These are phyloP conservation scores for Dendrobium chrysotoxum DNA, from an alignment of 106 monocot species.

Conservation along the genomic window DNA sequence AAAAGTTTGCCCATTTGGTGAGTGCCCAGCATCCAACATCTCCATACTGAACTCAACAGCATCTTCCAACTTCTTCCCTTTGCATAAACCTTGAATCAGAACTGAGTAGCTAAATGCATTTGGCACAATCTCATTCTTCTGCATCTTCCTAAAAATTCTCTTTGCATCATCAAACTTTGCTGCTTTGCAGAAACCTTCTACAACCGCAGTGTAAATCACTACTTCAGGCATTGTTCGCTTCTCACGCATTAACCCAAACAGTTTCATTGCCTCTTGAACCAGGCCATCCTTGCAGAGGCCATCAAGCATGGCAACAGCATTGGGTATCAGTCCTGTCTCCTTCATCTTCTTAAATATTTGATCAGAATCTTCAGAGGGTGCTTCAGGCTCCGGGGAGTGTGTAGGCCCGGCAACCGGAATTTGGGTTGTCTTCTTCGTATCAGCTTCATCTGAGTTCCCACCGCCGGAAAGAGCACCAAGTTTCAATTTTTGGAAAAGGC, in stretches of 20 bases:
- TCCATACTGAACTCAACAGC: conserved; percentile 62
- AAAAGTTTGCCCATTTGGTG: conserved; percentile 56
- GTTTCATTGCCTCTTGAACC: conserved; percentile 92
- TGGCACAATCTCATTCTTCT: conserved; percentile 69
- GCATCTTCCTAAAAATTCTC: conserved; percentile 89
- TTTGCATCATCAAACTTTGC: conserved; percentile 74
- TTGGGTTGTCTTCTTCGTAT: not conserved
- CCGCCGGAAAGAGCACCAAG: conserved; percentile 7
- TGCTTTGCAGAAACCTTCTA: conserved; percentile 83
- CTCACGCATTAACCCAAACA: conserved; percentile 91
- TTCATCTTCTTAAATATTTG: conserved; percentile 93
- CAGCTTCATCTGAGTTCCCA: conserved; percentile 8
- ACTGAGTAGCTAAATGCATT: conserved; percentile 78
- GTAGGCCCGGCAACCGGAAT: not conserved
- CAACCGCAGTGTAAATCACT: conserved; percentile 88
- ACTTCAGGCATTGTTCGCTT: conserved; percentile 88
- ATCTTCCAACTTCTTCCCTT: conserved; percentile 60
- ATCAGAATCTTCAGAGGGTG: conserved; percentile 56
- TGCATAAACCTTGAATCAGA: conserved; percentile 65
- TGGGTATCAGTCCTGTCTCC: conserved; percentile 87
- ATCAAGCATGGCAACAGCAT: conserved; percentile 96
- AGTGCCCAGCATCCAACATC: conserved; percentile 74
- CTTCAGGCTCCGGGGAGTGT: conserved; percentile 1
- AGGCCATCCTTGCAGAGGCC: conserved; percentile 88
- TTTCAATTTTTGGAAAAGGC: conserved; percentile 28